phyloP scores from a whole-genome alignment of 2,329 filamentous ascomycete genomes.

The Ophiosphaerella narmari region DNA sequence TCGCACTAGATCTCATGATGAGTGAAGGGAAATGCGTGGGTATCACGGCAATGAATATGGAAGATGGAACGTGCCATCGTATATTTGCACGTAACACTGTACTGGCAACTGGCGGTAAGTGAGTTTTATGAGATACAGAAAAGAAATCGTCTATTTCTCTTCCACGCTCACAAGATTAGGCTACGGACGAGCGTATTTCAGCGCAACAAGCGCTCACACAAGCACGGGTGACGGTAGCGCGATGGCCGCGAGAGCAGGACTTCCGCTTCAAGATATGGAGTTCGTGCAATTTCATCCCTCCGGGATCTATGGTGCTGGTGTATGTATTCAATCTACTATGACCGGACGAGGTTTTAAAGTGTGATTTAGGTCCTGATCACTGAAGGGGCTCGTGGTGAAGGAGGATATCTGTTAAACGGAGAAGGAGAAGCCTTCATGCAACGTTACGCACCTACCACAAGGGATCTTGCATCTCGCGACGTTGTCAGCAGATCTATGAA shows the following conservation, averaged over 20 bases:
- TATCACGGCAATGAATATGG: conserved; percentile 54
- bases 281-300: conserved; percentile 59
- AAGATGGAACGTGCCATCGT: conserved; percentile 55
- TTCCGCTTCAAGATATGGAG: conserved; percentile 57
- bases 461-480: conserved; percentile 55
- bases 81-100: conserved; percentile 56
- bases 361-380: conserved; percentile 49
- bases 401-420: conserved; percentile 55
- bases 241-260: conserved; percentile 55
- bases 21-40: conserved; percentile 54
- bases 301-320: conserved; percentile 57
- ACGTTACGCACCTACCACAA: conserved; percentile 57
- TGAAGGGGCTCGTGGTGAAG: conserved; percentile 56
- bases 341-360: not conserved
- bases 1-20: conserved; percentile 56
- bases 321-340: conserved; percentile 15
- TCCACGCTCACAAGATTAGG: conserved; percentile 26
- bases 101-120: conserved; percentile 52
- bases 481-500: conserved; percentile 56
- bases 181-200: conserved; percentile 58
- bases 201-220: conserved; percentile 55
- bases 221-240: conserved; percentile 57
- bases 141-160: not conserved
- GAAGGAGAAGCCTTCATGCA: conserved; percentile 58
- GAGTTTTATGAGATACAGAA: too few species aligned